phyloP scores from a whole-genome alignment of 140 eudicot species.

The Cichorium intybus region DNA sequence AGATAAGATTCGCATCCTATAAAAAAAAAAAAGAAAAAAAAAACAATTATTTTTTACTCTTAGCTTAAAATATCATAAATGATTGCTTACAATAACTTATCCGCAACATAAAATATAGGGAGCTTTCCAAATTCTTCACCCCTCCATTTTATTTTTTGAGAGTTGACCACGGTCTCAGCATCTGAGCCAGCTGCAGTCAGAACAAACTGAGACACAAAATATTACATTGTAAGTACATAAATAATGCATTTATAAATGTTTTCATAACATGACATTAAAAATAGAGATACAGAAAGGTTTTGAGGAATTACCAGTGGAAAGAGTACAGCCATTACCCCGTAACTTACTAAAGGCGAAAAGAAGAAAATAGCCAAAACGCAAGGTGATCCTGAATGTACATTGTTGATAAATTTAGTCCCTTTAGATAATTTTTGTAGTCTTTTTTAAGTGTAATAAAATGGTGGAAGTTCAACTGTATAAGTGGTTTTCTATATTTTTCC shows the following conservation, averaged over 20 bases:
- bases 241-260: too few relatives aligned
- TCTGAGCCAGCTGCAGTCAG: slow-evolving; percentile 94
- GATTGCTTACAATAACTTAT: slow-evolving; percentile 78
- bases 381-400: slow-evolving; percentile 69
- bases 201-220: slow-evolving; percentile 61
- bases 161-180: slow-evolving; percentile 59
- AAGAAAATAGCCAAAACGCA: slow-evolving; percentile 83
- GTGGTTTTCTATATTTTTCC: too few relatives aligned
- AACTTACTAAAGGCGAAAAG: slow-evolving; percentile 89
- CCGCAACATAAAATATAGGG: slow-evolving; percentile 80
- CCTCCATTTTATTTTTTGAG: slow-evolving; percentile 60
- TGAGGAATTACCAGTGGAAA: slow-evolving; percentile 74
- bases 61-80: not conserved
- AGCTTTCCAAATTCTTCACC: slow-evolving; percentile 75
- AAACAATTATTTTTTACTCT: not conserved
- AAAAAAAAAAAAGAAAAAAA: slow-evolving; percentile 16
- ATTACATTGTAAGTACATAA: too few relatives aligned
- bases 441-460: too few relatives aligned
- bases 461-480: too few relatives aligned
- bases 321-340: slow-evolving; percentile 92
- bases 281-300: slow-evolving; percentile 15
- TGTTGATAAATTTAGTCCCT: not conserved
- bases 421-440: not conserved
- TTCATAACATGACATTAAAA: too few relatives aligned
- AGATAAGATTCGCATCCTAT: slow-evolving; percentile 69